Evolutionary conservation across 768 basidiomycete genomes (phyloP), one percentile per base, ranked within the genome.

Genomic region (Podaxis mareebaensis): DNA sequence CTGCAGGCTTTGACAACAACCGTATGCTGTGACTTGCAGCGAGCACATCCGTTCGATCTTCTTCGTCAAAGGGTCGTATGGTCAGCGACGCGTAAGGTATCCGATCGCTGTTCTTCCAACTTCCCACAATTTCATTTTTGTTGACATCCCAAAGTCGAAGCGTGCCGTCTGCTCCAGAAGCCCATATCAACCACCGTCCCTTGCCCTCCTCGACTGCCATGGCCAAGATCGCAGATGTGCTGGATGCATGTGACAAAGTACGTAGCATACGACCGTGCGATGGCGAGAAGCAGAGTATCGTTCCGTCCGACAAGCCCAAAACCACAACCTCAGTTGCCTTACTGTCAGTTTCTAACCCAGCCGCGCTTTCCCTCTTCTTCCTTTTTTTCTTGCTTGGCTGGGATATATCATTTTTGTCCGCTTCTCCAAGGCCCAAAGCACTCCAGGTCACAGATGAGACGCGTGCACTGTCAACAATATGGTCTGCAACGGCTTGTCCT

Each of bases 291-390:
- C 89, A 75, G 3, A 80, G 66, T 15, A 88, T 67, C n/a, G 80
- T 74, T 24, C 89, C 89, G 68, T 87, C 79, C 5, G 86, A 83
- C 52, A 90, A 77, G 22, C 88, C 89, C 48, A 90, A 72, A 20
- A 84, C 73, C 30, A 90, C 78, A 1, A 84, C 78, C 60, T 80
- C 76, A 38, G 77, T 75, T 26, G 72, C 71, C 28, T 71, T 66
- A 36, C 73, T 68, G 55, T 64, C 56, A 44, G 68, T 67, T 53
- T 71, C 76, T 33, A 57, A 69, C 33, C 65, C 67, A 48, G 60
- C 69, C 42, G 67, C 66, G 66, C 67, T 76, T 65, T 71, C 70
- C 61, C 77, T 73, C 69, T 83, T 78, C 72, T 83, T 86, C 76
- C 83, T 79, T 71, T 82, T 85, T 73, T 85, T 87, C 69, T 85